Evolutionary conservation across 2,329 filamentous ascomycete genomes (phyloP).

Genomic region (Stromatinia cepivora): DNA sequence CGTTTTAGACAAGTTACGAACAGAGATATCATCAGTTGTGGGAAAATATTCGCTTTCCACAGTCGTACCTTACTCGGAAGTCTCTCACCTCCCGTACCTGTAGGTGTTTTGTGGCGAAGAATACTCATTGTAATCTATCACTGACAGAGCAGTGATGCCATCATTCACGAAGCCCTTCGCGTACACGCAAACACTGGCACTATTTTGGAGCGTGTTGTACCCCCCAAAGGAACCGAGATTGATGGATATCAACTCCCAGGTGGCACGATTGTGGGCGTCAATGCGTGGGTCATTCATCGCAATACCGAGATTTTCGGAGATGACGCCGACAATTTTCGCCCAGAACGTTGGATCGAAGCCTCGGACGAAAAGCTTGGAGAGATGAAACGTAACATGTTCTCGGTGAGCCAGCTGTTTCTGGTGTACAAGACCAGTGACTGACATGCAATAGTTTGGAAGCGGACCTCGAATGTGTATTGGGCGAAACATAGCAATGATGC

Average conservation of each 20-base stretch:
- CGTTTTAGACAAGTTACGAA: neutral
- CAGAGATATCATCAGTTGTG: no score
- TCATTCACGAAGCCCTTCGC: slow-evolving; percentile 50
- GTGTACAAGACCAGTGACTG: no score
- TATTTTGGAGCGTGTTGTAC: slow-evolving; percentile 47
- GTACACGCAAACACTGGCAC: slow-evolving; percentile 48
- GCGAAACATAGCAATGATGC: slow-evolving; percentile 41
- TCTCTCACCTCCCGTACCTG: neutral
- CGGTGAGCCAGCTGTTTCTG: neutral
- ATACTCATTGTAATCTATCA: no score
- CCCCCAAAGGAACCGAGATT: slow-evolving; percentile 31
- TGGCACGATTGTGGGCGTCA: slow-evolving; percentile 41
- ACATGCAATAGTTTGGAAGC: slow-evolving; percentile 39
- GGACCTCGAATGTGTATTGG: slow-evolving; percentile 45
- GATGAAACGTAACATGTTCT: slow-evolving; percentile 43
- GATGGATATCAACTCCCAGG: slow-evolving; percentile 38
- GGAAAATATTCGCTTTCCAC: no score
- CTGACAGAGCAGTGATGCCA: neutral
- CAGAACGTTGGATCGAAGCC: slow-evolving; percentile 46
- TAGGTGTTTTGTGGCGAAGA: no score
- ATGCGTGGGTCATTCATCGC: slow-evolving; percentile 43
- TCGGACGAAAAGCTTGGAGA: slow-evolving; percentile 27
- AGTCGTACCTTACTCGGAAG: no score
- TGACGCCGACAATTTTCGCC: slow-evolving; percentile 43
- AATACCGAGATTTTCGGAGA: slow-evolving; percentile 42